Evolutionary conservation across 148 eudicot genomes (phyloP).

Genomic region (Talinum fruticosum): DNA sequence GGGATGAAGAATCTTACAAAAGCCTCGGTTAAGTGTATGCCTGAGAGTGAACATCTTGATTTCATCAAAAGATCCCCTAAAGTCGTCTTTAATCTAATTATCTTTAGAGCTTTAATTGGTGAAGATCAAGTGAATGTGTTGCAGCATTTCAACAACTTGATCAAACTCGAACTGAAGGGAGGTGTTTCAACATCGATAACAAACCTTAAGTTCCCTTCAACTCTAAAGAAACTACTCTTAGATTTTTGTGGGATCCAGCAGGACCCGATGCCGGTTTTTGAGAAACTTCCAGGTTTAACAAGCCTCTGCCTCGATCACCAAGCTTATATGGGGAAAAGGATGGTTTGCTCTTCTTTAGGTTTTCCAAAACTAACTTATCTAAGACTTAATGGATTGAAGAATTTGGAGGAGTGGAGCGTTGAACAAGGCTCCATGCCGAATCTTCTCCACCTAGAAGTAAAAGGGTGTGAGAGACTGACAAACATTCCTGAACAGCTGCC

Average conservation of each 20-base stretch:
- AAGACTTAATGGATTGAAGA: constrained; percentile 30
- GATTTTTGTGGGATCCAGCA: constrained; percentile 25
- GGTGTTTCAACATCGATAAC: constrained; percentile 10
- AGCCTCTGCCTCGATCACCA: constrained; percentile 31
- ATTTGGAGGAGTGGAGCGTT: constrained; percentile 12
- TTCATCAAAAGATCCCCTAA: constrained; percentile 28
- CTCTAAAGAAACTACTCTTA: constrained; percentile 24
- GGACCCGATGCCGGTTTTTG: constrained; percentile 40
- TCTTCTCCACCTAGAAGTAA: constrained; percentile 23
- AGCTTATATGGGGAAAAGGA: constrained; percentile 29
- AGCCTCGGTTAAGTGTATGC: constrained; percentile 24
- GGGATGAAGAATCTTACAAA: constrained; percentile 30
- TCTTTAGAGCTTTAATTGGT: constrained; percentile 23
- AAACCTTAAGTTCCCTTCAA: constrained; percentile 18
- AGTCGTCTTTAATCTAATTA: constrained; percentile 17
- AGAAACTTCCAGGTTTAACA: constrained; percentile 32
- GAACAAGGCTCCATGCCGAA: constrained; percentile 23
- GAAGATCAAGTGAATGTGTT: constrained; percentile 22
- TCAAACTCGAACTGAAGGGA: constrained; percentile 28
- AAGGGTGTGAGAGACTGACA: constrained; percentile 21
- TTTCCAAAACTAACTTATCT: constrained; percentile 34
- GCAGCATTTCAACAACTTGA: constrained; percentile 23
- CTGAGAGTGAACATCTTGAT: constrained; percentile 23
- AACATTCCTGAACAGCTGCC: constrained; percentile 21
- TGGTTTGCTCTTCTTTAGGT: constrained; percentile 34